Evolutionary conservation across 768 basidiomycete species (phyloP).

Genomic region (Pulveroboletus sp.): DNA sequence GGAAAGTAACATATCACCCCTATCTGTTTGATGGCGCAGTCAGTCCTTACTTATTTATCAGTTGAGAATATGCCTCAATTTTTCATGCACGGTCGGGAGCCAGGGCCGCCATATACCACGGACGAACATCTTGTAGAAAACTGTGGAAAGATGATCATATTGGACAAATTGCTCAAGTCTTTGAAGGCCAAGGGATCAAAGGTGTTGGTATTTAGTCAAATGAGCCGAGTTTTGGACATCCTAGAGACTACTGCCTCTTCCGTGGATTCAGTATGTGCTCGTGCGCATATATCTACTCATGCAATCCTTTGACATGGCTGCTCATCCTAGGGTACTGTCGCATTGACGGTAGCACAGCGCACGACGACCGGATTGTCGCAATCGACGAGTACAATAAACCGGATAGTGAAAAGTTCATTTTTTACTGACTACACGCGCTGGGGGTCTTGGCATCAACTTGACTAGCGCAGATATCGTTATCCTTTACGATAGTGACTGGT

Average conservation of each 20-base stretch:
- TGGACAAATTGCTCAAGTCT: slow-evolving; percentile 83
- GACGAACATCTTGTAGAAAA: slow-evolving; percentile 95
- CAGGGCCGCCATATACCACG: slow-evolving; percentile 96
- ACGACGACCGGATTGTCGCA: slow-evolving; percentile 91
- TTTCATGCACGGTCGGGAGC: slow-evolving; percentile 53
- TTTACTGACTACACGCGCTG: slow-evolving; percentile 92
- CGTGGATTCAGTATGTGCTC: slow-evolving; percentile 68
- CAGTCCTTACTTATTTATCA: slow-evolving; percentile 18
- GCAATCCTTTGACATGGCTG: slow-evolving; percentile 1
- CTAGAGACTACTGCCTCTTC: slow-evolving; percentile 97
- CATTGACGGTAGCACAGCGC: slow-evolving; percentile 92
- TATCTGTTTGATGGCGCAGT: slow-evolving; percentile 93
- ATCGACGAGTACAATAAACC: slow-evolving; percentile 99
- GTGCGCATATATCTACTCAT: background rate
- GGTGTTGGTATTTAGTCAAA: slow-evolving; percentile 96
- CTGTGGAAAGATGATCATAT: slow-evolving; percentile 95
- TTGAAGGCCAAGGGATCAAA: slow-evolving; percentile 94
- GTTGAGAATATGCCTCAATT: background rate
- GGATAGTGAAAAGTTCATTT: slow-evolving; percentile 92
- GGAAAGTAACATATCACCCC: slow-evolving; percentile 86
- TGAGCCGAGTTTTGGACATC: slow-evolving; percentile 97
- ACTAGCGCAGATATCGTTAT: slow-evolving; percentile 94
- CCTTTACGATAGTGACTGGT: slow-evolving; percentile 96
- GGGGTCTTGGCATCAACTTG: slow-evolving; percentile 94
- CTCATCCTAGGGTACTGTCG: slow-evolving; percentile 77